These are phyloP conservation scores for Fusarium sp. DNA, from an alignment of 2,329 filamentous ascomycete genomes.

Conservation along the genomic window DNA sequence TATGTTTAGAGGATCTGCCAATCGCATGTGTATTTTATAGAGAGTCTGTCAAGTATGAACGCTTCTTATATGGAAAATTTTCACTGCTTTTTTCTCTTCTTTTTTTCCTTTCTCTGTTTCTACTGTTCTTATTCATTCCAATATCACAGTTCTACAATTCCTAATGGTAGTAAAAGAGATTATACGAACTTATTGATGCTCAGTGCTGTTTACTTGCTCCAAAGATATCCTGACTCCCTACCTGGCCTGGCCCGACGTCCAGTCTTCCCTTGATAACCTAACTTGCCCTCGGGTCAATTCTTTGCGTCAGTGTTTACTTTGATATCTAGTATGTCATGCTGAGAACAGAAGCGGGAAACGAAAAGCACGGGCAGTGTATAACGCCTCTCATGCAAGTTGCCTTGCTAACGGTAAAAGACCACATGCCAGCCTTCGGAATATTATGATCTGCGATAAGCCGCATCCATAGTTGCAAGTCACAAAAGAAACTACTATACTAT, in stretches of 20 bases:
- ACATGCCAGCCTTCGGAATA: not conserved
- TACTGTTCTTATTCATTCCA: too few species aligned
- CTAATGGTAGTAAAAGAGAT: not conserved
- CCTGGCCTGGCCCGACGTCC: slow-evolving; percentile 22
- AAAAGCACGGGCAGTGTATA: slow-evolving; percentile 1
- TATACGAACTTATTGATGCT: not conserved
- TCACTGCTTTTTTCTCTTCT: too few species aligned
- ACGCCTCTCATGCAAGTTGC: slow-evolving; percentile 18
- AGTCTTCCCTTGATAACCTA: slow-evolving; percentile 12
- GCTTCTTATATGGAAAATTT: too few species aligned
- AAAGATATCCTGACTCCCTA: slow-evolving; percentile 1
- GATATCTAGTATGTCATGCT: slow-evolving; percentile 3
- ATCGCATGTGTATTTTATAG: slow-evolving; percentile 1
- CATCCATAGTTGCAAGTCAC: not conserved
- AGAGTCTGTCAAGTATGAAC: not conserved
- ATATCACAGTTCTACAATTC: not conserved
- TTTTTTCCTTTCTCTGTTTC: too few species aligned
- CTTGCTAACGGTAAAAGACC: not conserved
- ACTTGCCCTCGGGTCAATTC: slow-evolving; percentile 14
- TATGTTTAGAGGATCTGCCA: slow-evolving; percentile 16
- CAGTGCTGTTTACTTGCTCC: not conserved
- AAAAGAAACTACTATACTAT: not conserved
- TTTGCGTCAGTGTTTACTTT: slow-evolving; percentile 26
- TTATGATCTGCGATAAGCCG: not conserved
- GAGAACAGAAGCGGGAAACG: slow-evolving; percentile 10